phyloP scores from a whole-genome alignment of 306 rosid species.

The Medicago truncatula region DNA sequence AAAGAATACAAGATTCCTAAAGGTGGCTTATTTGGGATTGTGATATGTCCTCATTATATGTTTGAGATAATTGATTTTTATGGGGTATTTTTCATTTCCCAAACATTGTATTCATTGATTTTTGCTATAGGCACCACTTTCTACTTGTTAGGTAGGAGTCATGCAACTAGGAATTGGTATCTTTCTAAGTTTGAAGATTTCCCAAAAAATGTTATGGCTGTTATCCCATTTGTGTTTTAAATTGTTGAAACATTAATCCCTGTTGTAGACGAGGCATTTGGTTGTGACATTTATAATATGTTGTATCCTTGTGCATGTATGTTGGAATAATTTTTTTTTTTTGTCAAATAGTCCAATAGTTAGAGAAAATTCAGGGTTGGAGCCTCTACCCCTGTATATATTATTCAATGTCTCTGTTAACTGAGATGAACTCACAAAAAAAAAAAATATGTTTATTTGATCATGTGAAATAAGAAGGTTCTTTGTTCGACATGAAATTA shows the following conservation, averaged over 20 bases:
- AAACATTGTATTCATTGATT: constrained; percentile 57
- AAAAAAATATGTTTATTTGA: too few species aligned
- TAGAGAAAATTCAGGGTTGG: too few species aligned
- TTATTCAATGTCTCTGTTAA: too few species aligned
- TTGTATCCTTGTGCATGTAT: neutral
- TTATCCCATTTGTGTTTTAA: constrained; percentile 68
- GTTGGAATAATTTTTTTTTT: neutral
- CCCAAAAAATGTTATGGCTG: constrained; percentile 66
- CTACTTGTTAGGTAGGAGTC: constrained; percentile 78
- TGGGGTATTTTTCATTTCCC: constrained; percentile 72
- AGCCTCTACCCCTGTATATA: too few species aligned
- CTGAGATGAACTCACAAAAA: too few species aligned
- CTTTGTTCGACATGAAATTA: too few species aligned
- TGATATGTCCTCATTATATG: constrained; percentile 80
- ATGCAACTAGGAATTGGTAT: constrained; percentile 76
- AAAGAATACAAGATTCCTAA: constrained; percentile 76
- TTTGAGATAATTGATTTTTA: constrained; percentile 66
- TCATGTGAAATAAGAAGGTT: too few species aligned
- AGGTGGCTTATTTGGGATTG: constrained; percentile 77
- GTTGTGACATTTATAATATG: neutral
- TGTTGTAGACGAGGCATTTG: neutral
- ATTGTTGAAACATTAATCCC: neutral
- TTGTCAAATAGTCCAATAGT: too few species aligned
- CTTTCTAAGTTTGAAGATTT: constrained; percentile 78
- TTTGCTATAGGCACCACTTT: constrained; percentile 52